Conservation (phyloP, 2,329 filamentous ascomycete species). For the Nakataea oryzae region DNA sequence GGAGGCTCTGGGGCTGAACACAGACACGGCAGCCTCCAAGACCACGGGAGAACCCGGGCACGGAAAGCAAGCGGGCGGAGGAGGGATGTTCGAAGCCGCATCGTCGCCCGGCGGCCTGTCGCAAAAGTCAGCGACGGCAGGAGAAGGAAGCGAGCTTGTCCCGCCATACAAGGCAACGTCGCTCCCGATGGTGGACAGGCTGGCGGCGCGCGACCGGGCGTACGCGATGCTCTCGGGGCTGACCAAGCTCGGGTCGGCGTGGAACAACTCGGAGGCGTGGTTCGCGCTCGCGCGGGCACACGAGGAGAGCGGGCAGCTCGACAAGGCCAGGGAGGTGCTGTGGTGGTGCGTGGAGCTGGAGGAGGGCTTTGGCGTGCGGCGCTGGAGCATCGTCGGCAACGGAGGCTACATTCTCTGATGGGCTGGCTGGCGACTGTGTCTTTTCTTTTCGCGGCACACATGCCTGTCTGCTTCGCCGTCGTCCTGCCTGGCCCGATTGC, state of each 20-base stretch:
- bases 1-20: constrained; percentile 35
- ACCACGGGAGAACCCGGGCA: not conserved
- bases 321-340: constrained; percentile 83
- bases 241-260: constrained; percentile 76
- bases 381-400: constrained; percentile 62
- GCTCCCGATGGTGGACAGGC: constrained; percentile 64
- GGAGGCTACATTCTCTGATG: constrained; percentile 54
- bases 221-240: constrained; percentile 72
- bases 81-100: not conserved
- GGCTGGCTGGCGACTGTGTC: not conserved
- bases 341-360: constrained; percentile 98
- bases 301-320: constrained; percentile 73
- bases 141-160: constrained; percentile 25
- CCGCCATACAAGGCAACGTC: constrained; percentile 47
- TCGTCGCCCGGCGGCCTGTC: not conserved
- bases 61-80: not conserved
- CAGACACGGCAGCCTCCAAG: constrained; percentile 6
- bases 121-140: not conserved
- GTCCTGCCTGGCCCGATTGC: not conserved
- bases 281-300: constrained; percentile 77
- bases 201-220: constrained; percentile 84
- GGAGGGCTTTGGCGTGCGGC: constrained; percentile 68
- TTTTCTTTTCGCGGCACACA: not conserved
- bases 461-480: too few relatives aligned
- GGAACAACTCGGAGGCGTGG: constrained; percentile 93